Base-by-base conservation (phyloP, 768 basidiomycete genomes). In the Chlorophyllum brunneum region DNA sequence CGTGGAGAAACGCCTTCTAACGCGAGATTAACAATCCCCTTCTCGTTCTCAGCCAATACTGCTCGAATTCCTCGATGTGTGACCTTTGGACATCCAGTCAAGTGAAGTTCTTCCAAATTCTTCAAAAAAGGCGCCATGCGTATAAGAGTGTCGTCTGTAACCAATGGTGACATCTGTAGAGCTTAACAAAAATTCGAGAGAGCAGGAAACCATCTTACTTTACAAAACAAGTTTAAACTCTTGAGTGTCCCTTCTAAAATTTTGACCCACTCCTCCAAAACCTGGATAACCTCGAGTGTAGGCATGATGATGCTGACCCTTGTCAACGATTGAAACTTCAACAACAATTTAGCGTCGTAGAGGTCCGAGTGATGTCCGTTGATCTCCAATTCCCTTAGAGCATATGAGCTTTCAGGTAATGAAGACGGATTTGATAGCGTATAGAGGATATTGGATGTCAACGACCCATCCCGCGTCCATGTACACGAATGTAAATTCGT, bases 381-480 rank as follows among this genome's bases (percentile, higher is more conserved):
- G 36, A 92, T 77, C 61, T 88, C 85, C 2, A 92, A 67, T 43
- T 82, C 81, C 24, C 66, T 59, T 6, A 92, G 67, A 1, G 67
- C 58, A 1, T 77, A 9, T 38, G 29, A 2, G 27, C n/a, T 4
- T 30, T 45, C 10, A 20, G 26, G 29, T 5, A n/a, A 27, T 20
- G 23, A 10, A 6, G 20, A 42, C 8, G n/a, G 18, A n/a, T 61
- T 40, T 4, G 65, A 65, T 4, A 92, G 67, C 15, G 79, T 76
- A n/a, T 70, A 56, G 7, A 92, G 71, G 29, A 88, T 77, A 0
- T 70, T 67, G 4, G 83, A 78, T 34, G 72, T 80, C 18, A 92
- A 66, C 3, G 90, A 83, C 3, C 88, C 86, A 57, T 91, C 85
- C 37, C 89, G 79, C 8, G 90, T 92, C 88, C 88, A 92, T 4